Conservation (phyloP, 1,284 basidiomycete species). For the Trichosporon ovoides region DNA sequence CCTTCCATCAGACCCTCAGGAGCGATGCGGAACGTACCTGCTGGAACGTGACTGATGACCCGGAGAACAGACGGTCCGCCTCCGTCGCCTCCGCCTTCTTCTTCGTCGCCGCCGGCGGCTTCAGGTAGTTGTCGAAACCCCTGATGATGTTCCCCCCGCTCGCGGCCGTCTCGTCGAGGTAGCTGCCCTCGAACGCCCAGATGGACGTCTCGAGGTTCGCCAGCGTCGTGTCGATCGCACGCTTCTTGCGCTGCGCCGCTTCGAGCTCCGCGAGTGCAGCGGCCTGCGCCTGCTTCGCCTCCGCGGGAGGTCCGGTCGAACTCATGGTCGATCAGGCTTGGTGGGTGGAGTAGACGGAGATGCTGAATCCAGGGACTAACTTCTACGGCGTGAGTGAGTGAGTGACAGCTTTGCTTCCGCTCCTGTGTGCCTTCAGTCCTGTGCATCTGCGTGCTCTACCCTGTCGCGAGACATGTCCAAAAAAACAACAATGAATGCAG, state of each 20-base stretch:
- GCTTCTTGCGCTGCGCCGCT: constrained; percentile 37
- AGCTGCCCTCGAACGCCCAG: constrained; percentile 52
- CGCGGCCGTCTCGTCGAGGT: constrained; percentile 48
- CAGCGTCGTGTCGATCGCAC: constrained; percentile 37
- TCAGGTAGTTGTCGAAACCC: constrained; percentile 52
- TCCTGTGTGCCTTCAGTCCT: too few species aligned
- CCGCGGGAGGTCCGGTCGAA: constrained; percentile 40
- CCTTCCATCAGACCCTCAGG: neutral
- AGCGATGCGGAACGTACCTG: constrained; percentile 33
- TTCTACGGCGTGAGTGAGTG: too few species aligned
- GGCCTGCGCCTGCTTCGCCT: constrained; percentile 46
- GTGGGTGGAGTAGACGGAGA: neutral
- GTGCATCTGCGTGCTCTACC: too few species aligned
- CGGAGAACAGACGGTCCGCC: constrained; percentile 49
- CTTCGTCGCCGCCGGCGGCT: constrained; percentile 43
- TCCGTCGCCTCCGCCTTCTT: constrained; percentile 46
- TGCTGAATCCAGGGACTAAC: neutral
- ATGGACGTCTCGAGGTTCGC: constrained; percentile 51
- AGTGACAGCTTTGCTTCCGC: too few species aligned
- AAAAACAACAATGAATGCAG: neutral
- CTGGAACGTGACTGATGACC: constrained; percentile 46
- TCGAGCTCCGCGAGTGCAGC: constrained; percentile 42
- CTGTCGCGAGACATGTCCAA: too few species aligned
- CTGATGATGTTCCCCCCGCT: constrained; percentile 51
- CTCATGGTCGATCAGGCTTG: constrained; percentile 25